Evolutionary conservation across 192 early-diverging fungal species (phyloP).

Genomic region (Podila horticola): DNA sequence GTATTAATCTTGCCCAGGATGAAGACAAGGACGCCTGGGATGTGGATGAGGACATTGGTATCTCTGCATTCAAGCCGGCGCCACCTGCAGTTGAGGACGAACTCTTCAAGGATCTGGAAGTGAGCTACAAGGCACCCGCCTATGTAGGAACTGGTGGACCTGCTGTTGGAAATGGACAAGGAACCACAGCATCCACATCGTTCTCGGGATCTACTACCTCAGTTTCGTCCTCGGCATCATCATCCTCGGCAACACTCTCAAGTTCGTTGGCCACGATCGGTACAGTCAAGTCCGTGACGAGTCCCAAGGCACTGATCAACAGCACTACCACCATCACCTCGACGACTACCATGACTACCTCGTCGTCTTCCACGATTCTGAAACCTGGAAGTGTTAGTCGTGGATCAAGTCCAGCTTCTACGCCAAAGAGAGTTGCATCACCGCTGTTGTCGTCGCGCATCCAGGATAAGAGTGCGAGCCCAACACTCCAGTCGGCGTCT

Average conservation of each 20-base stretch:
- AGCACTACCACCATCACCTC: neutral
- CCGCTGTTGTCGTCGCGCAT: constrained; percentile 12
- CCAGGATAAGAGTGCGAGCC: neutral
- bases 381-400: neutral
- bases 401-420: constrained; percentile 21
- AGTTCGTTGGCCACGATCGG: constrained; percentile 8
- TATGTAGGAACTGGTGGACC: constrained; percentile 15
- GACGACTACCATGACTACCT: neutral
- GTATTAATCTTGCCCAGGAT: constrained; percentile 6
- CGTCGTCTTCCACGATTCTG: neutral
- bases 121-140: constrained; percentile 31
- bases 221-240: constrained; percentile 18
- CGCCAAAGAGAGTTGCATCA: constrained; percentile 25
- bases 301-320: neutral
- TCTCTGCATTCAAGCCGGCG: constrained; percentile 18
- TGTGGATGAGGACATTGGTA: constrained; percentile 26
- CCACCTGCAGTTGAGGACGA: constrained; percentile 23
- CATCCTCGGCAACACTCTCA: constrained; percentile 15
- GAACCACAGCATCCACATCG: neutral
- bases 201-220: constrained; percentile 20
- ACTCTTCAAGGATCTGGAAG: constrained; percentile 48
- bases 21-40: constrained; percentile 44
- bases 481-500: neutral
- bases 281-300: neutral
- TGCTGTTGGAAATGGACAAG: neutral